phyloP scores from a whole-genome alignment of 179 eudicot species.

The Patellifolia procumbens region DNA sequence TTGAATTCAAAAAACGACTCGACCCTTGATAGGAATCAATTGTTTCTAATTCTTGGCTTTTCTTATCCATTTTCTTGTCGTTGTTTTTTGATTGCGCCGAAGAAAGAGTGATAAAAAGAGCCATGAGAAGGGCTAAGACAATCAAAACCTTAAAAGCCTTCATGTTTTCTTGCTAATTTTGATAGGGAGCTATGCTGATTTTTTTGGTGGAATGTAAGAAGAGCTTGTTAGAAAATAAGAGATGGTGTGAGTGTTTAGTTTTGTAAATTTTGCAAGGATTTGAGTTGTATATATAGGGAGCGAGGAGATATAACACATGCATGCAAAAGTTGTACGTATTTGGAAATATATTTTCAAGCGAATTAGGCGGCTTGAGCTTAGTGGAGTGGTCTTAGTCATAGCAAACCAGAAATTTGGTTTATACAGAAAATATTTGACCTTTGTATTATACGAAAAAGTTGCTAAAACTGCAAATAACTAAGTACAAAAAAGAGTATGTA shows the following conservation, averaged over 20 bases:
- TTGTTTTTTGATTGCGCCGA: conserved; percentile 12
- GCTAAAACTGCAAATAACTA: too few relatives aligned
- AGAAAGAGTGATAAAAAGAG: conserved; percentile 11
- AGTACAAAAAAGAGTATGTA: too few relatives aligned
- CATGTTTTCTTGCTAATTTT: conserved; percentile 17
- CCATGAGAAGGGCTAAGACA: conserved; percentile 3
- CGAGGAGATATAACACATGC: neutral
- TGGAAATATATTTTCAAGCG: conserved; percentile 11
- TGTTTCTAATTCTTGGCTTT: neutral
- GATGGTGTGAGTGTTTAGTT: neutral
- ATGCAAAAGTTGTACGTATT: conserved; percentile 5
- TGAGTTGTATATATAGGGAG: conserved; percentile 28
- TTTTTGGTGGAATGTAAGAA: neutral
- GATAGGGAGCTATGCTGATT: neutral
- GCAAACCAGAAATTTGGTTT: conserved; percentile 32
- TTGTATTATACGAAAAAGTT: neutral
- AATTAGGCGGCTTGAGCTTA: conserved; percentile 29
- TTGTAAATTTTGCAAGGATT: neutral
- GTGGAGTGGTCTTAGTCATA: conserved; percentile 34
- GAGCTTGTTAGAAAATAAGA: neutral
- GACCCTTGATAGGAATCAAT: conserved; percentile 14
- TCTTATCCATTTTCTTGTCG: neutral
- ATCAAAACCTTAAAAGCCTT: conserved; percentile 12
- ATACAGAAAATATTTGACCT: conserved; percentile 7
- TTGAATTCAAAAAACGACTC: conserved; percentile 27